A percentile compares a stretch with the other conserved stretches of the same genome.
Evolutionary conservation across 371 early-diverging fungal genomes (phyloP).

Genomic region (Mucor sp.): DNA sequence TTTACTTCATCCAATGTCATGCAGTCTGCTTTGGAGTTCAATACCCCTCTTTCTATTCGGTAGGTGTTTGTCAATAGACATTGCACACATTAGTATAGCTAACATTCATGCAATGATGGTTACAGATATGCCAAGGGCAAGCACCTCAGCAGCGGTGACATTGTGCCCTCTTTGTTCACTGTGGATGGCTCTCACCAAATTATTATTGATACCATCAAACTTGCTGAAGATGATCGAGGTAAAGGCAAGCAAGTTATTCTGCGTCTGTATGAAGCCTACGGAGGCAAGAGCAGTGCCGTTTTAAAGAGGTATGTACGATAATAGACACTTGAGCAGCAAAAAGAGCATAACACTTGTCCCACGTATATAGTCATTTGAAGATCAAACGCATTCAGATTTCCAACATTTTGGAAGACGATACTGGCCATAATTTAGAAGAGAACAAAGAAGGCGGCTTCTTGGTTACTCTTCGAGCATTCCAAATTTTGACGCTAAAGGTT

Average conservation of each 20-base stretch:
- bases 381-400: conserved; percentile 37
- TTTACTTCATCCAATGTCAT: conserved; percentile 84
- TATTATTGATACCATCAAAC: conserved; percentile 87
- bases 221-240: conserved; percentile 74
- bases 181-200: conserved; percentile 54
- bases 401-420: conserved; percentile 55
- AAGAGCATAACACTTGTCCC: background rate
- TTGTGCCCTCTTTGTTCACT: conserved; percentile 31
- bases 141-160: conserved; percentile 9
- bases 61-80: conserved; percentile 29
- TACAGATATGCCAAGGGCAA: conserved; percentile 19
- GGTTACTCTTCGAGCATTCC: conserved; percentile 49
- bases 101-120: background rate
- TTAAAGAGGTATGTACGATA: conserved; percentile 64
- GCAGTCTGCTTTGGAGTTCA: conserved; percentile 85
- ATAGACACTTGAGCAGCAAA: too few species aligned
- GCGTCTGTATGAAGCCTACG: conserved; percentile 90
- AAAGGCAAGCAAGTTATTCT: conserved; percentile 61
- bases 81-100: too few species aligned
- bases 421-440: conserved; percentile 4
- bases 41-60: conserved; percentile 73
- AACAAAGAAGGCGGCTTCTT: conserved; percentile 17
- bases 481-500: conserved; percentile 52
- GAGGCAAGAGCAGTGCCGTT: conserved; percentile 74
- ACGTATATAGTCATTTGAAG: conserved; percentile 29